Conservation (phyloP, 2,329 filamentous ascomycete genomes). For the Colletotrichum eleusines region DNA sequence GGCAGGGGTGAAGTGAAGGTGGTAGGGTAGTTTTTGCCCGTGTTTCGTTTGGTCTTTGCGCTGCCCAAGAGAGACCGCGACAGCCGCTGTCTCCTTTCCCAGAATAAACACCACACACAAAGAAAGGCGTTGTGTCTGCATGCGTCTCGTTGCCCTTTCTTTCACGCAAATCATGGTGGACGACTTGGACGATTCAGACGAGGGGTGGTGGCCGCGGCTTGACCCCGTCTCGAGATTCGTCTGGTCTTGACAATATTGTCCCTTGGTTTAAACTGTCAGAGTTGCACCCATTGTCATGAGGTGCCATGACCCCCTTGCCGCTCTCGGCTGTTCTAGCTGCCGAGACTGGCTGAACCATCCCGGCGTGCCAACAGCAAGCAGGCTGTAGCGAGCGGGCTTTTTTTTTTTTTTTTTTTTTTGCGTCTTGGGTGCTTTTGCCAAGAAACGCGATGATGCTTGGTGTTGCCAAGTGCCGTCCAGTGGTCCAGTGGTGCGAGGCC, state of each 20-base stretch:
- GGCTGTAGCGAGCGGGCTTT: neutral
- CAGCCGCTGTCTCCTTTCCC: neutral
- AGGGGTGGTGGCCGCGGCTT: neutral
- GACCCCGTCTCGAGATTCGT: slow-evolving; percentile 8
- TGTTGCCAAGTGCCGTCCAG: slow-evolving; percentile 30
- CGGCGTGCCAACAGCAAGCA: neutral
- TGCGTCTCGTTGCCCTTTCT: slow-evolving; percentile 16
- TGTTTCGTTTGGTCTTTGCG: slow-evolving; percentile 35
- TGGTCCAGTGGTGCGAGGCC: slow-evolving; percentile 26
- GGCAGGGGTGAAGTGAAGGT: neutral
- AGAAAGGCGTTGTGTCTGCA: neutral
- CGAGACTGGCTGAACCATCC: slow-evolving; percentile 7
- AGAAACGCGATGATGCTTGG: slow-evolving; percentile 12
- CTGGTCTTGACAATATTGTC: slow-evolving; percentile 3
- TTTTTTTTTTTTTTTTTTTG: neutral
- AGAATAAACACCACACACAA: slow-evolving; percentile 25
- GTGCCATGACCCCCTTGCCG: neutral
- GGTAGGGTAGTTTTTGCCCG: slow-evolving; percentile 37
- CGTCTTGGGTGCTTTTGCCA: slow-evolving; percentile 8
- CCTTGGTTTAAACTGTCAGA: slow-evolving; percentile 11
- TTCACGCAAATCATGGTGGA: too few species aligned
- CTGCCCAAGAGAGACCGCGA: neutral
- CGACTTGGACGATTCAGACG: too few species aligned
- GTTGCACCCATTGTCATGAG: neutral
- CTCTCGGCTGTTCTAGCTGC: slow-evolving; percentile 25